These are phyloP conservation scores for Suillus alpinus DNA, from an alignment of 768 basidiomycete species.

Conservation along the genomic window DNA sequence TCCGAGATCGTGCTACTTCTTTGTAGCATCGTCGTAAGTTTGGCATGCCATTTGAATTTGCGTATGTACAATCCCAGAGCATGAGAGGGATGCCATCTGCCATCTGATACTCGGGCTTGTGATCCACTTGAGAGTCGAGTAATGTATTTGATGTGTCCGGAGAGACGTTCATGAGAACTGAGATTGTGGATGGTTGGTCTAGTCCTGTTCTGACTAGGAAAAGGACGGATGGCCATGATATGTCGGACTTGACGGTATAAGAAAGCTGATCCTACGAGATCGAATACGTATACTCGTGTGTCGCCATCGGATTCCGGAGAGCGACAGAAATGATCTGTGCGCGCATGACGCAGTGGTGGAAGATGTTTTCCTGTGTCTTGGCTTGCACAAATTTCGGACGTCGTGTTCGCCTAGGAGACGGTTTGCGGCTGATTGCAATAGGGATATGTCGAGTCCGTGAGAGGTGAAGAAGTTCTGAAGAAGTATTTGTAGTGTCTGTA, in stretches of 20 bases:
- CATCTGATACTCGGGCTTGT: slow-evolving; percentile 92
- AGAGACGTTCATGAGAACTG: slow-evolving; percentile 66
- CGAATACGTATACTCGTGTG: slow-evolving; percentile 55
- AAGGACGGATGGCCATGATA: slow-evolving; percentile 80
- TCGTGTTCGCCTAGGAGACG: slow-evolving; percentile 86
- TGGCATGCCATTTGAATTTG: slow-evolving; percentile 68
- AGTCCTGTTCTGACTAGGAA: slow-evolving; percentile 82
- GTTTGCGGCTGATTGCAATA: slow-evolving; percentile 73
- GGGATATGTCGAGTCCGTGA: slow-evolving; percentile 59
- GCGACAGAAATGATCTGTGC: slow-evolving; percentile 63
- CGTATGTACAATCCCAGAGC: slow-evolving; percentile 87
- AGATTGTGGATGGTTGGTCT: slow-evolving; percentile 69
- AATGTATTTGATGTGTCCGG: slow-evolving; percentile 26
- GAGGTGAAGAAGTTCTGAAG: slow-evolving; percentile 78
- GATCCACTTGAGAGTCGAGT: slow-evolving; percentile 38
- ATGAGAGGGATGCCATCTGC: slow-evolving; percentile 88
- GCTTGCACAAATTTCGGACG: slow-evolving; percentile 92
- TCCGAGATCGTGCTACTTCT: slow-evolving; percentile 30
- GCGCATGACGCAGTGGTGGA: slow-evolving; percentile 61
- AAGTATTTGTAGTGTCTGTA: slow-evolving; percentile 98
- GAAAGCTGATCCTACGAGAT: slow-evolving; percentile 85
- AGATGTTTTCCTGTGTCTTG: no score
- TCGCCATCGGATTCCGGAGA: slow-evolving; percentile 13
- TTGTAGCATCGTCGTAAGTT: slow-evolving; percentile 40
- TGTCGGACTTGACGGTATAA: slow-evolving; percentile 95